Conservation (phyloP, 1,284 basidiomycete genomes). For the Caloboletus inedulis region DNA sequence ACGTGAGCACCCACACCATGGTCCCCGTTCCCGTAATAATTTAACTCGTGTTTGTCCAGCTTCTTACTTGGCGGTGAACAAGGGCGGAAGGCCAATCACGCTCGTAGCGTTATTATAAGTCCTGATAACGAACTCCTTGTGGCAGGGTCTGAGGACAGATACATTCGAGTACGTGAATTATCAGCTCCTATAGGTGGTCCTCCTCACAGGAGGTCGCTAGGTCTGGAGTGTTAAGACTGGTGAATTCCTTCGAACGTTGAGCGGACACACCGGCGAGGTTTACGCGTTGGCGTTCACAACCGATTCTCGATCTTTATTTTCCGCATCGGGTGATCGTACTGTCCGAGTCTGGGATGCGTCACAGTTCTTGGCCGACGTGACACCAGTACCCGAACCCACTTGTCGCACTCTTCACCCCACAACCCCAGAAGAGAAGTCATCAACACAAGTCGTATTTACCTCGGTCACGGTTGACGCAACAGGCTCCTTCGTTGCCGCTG, state of each 20-base stretch:
- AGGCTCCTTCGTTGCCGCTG: conserved; percentile 31
- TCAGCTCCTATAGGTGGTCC: background rate
- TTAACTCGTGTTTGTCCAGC: conserved; percentile 7
- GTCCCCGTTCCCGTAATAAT: background rate
- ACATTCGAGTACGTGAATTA: conserved; percentile 28
- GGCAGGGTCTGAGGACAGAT: conserved; percentile 34
- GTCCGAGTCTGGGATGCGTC: conserved; percentile 32
- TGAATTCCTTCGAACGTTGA: conserved; percentile 28
- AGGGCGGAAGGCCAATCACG: conserved; percentile 28
- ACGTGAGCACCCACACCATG: conserved; percentile 22
- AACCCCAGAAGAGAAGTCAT: conserved; percentile 12
- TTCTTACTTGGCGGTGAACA: conserved; percentile 31
- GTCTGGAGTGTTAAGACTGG: conserved; percentile 27
- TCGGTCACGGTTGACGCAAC: conserved; percentile 28
- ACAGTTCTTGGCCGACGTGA: conserved; percentile 23
- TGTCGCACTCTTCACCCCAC: conserved; percentile 24
- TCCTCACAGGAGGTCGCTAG: conserved; percentile 11
- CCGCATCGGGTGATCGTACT: conserved; percentile 34
- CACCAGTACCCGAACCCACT: conserved; percentile 19
- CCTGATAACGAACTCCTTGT: conserved; percentile 30
- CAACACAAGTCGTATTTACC: conserved; percentile 30
- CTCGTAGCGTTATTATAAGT: conserved; percentile 33
- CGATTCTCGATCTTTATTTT: conserved; percentile 31
- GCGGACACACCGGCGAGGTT: conserved; percentile 31
- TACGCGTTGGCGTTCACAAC: conserved; percentile 33